Evolutionary conservation across 2,329 filamentous ascomycete species (phyloP).

Genomic region (Microsporum canis): DNA sequence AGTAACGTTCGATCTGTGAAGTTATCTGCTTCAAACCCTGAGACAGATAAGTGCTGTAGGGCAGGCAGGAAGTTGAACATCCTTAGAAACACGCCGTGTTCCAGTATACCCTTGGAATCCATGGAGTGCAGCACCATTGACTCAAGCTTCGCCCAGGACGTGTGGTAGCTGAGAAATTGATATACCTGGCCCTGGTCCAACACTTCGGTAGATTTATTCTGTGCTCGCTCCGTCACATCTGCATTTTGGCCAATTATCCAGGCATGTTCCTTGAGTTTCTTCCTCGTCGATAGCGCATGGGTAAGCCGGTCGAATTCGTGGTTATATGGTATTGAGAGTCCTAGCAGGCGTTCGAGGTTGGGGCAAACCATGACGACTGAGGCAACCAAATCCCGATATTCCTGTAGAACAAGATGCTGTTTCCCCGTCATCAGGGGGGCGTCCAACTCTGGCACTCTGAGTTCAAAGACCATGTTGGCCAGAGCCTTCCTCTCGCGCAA

Average conservation of each 20-base stretch:
- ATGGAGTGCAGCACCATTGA: conserved; percentile 44
- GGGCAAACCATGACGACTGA: conserved; percentile 50
- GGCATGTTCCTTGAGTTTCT: conserved; percentile 43
- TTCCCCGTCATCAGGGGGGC: conserved; percentile 27
- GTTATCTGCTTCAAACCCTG: conserved; percentile 42
- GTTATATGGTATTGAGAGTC: conserved; percentile 43
- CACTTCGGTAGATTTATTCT: conserved; percentile 23
- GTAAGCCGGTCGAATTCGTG: conserved; percentile 45
- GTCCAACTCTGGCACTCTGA: conserved; percentile 43
- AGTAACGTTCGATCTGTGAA: conserved; percentile 46
- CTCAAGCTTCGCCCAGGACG: conserved; percentile 40
- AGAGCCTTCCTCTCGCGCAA: conserved; percentile 41
- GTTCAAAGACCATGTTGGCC: conserved; percentile 42
- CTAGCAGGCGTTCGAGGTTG: conserved; percentile 44
- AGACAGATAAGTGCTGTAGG: conserved; percentile 43
- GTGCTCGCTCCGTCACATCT: conserved; percentile 29
- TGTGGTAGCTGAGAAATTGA: conserved; percentile 44
- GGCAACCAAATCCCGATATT: conserved; percentile 42
- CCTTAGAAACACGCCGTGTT: conserved; percentile 45
- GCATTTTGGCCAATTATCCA: conserved; percentile 44
- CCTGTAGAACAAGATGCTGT: conserved; percentile 33
- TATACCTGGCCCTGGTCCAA: conserved; percentile 39
- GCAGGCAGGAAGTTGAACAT: conserved; percentile 43
- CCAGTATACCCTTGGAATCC: conserved; percentile 35
- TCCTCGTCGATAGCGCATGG: conserved; percentile 45